Conservation (phyloP, 805 yeast genomes). For the Sugiyamaella mastotermitis region DNA sequence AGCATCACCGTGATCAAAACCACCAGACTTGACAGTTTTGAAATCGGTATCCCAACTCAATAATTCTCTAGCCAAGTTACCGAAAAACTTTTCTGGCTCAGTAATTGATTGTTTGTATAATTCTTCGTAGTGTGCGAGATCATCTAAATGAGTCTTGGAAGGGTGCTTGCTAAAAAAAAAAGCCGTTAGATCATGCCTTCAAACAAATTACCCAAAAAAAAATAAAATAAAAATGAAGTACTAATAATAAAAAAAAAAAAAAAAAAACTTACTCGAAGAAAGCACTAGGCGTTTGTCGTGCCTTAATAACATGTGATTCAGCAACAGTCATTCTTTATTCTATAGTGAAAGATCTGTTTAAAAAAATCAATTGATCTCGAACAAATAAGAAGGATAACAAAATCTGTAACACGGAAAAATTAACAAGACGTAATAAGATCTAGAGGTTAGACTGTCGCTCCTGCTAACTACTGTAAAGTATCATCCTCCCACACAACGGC, state of each 20-base stretch:
- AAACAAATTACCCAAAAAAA: constrained; percentile 8
- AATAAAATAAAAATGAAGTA: no score
- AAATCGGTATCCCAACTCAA: constrained; percentile 80
- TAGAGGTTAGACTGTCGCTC: no score
- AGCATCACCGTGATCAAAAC: constrained; percentile 66
- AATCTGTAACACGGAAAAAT: no score
- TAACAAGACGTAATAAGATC: no score
- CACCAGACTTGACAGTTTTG: constrained; percentile 54
- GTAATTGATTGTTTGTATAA: constrained; percentile 70
- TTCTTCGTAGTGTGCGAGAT: constrained; percentile 60
- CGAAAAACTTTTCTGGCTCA: constrained; percentile 77
- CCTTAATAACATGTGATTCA: constrained; percentile 22
- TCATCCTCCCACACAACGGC: no score
- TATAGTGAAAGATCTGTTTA: no score
- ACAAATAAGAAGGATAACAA: no score
- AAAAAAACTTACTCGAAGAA: constrained; percentile 22
- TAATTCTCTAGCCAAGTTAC: constrained; percentile 63
- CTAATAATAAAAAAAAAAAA: no score
- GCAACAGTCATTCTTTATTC: constrained; percentile 16
- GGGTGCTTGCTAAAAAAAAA: constrained; percentile 41
- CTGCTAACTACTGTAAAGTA: no score
- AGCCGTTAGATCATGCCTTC: no score
- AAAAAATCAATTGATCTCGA: no score
- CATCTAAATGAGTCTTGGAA: constrained; percentile 49
- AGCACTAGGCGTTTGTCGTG: constrained; percentile 23